These are phyloP conservation scores for Helotiales sp. DNA, from an alignment of 2,329 filamentous ascomycete species.

Conservation along the genomic window DNA sequence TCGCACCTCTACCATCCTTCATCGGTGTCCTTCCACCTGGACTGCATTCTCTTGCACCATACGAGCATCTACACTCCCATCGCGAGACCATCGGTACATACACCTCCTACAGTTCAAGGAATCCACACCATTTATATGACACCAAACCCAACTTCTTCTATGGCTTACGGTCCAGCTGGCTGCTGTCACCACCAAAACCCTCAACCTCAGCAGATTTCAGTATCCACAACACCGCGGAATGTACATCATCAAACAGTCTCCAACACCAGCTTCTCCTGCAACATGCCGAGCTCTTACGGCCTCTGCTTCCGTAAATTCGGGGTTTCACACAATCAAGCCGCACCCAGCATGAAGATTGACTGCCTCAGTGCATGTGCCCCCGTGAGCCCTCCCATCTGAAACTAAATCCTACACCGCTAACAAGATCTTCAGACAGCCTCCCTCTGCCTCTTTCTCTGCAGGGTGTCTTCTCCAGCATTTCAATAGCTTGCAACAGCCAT, in stretches of 20 bases:
- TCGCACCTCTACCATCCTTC: constrained; percentile 5
- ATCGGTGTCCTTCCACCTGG: neutral
- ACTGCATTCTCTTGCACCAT: constrained; percentile 6
- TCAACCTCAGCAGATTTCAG: neutral
- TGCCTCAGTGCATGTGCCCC: neutral
- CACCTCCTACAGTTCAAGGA: neutral
- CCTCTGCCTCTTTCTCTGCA: constrained; percentile 5
- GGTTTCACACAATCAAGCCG: constrained; percentile 1
- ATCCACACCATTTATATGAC: neutral
- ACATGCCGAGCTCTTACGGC: constrained; percentile 2
- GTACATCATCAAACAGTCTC: neutral
- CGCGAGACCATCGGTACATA: neutral
- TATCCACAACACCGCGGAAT: constrained; percentile 4
- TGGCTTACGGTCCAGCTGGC: constrained; percentile 1
- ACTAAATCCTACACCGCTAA: constrained; percentile 1
- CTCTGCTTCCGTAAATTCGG: constrained; percentile 1
- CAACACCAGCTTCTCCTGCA: neutral
- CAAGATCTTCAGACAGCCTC: constrained; percentile 6
- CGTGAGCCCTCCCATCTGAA: neutral
- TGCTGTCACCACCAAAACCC: constrained; percentile 1
- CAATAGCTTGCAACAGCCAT: constrained; percentile 1
- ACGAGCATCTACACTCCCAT: constrained; percentile 4
- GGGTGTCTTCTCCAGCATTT: neutral
- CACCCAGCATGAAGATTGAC: constrained; percentile 1
- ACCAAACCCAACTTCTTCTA: constrained; percentile 5